Evolutionary conservation across 2,329 filamentous ascomycete species (phyloP).

Genomic region (Aspergillus fijiensis): DNA sequence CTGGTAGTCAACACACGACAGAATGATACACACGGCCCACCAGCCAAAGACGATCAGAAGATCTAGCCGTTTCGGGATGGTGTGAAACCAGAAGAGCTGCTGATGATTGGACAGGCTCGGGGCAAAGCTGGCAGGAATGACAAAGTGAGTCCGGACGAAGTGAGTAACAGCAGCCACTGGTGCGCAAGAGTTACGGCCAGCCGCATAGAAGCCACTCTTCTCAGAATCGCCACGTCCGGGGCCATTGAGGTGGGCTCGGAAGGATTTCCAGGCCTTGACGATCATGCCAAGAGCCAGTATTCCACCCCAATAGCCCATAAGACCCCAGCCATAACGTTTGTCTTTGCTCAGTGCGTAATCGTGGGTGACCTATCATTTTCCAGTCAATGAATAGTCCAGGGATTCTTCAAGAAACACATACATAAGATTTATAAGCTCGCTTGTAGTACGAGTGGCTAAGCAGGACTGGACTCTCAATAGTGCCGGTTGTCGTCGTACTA

Average conservation of each 20-base stretch:
- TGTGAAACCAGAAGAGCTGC: slow-evolving; percentile 11
- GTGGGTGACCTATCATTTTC: slow-evolving; percentile 11
- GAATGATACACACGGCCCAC: slow-evolving; percentile 14
- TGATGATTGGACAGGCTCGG: slow-evolving; percentile 13
- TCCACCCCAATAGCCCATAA: slow-evolving; percentile 20
- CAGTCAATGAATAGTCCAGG: background rate
- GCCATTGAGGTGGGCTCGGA: background rate
- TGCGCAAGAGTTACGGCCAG: background rate
- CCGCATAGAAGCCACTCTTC: background rate
- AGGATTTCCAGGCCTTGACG: background rate
- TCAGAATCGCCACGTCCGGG: background rate
- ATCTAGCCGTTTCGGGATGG: slow-evolving; percentile 16
- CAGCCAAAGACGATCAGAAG: slow-evolving; percentile 13
- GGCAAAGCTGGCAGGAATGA: slow-evolving; percentile 8
- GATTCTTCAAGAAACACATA: background rate
- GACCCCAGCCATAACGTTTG: slow-evolving; percentile 14
- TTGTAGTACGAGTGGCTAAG: slow-evolving; percentile 14
- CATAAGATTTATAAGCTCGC: slow-evolving; percentile 10
- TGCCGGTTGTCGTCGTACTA: slow-evolving; percentile 4
- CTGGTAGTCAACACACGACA: slow-evolving; percentile 17
- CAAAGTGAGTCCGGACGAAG: slow-evolving; percentile 3
- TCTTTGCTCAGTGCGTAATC: slow-evolving; percentile 14
- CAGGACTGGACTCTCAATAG: slow-evolving; percentile 3
- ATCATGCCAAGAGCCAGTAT: slow-evolving; percentile 14
- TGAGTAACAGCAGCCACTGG: background rate